Evolutionary conservation across 2,329 filamentous ascomycete genomes (phyloP), one percentile per base, ranked within the genome.

Genomic region (Ambrosiella xylebori): DNA sequence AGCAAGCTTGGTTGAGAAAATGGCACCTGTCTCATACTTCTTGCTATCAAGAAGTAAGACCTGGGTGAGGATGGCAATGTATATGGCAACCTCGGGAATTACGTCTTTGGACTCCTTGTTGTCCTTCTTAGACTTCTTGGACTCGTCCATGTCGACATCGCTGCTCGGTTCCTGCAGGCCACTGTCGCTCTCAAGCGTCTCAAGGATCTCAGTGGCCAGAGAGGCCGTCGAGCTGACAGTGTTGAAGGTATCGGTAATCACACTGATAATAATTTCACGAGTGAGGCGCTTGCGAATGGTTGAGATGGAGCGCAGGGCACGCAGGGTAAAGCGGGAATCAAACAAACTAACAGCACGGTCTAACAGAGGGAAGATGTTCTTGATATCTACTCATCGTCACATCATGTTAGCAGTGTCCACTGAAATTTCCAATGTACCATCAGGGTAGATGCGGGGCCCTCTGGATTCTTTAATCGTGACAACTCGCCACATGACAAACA

Each of bases 251-350:
- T 94, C 84, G 64, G 82, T 81, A 66, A 95, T 86, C 66, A 85
- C 85, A 70, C 87, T 82, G 55, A 84, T 80, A 64, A 96, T 76
- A 64, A 95, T 83, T 64, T 91, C 86, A 60, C 86, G 80, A 12
- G 84, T 87, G 64, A 95, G 78, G 64, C 88, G 82, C 77, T 97
- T 97, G 70, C 93, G 88, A 69, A 97, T 84, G 58, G 89, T 90
- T 45, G 93, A 95, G 73, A 97, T 95, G 65, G 90, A 95, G 66
- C 93, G 86, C 63, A 98, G 80, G 62, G 93, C 93, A 68, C 93
- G 82, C 63, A 98, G 85, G 59, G 91, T 88, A 73, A 96, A 98
- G 75, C 93, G 84, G 61, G 90, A 82, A 73, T 98, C 93, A 71
- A 97, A 98, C 65, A 94, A 82, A 63, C 84, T 78, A 63, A 98